A percentile compares a stretch with the other conserved stretches of the same genome.
Evolutionary conservation across 805 yeast species (phyloP).

Genomic region (Schizosaccharomyces japonicus): DNA sequence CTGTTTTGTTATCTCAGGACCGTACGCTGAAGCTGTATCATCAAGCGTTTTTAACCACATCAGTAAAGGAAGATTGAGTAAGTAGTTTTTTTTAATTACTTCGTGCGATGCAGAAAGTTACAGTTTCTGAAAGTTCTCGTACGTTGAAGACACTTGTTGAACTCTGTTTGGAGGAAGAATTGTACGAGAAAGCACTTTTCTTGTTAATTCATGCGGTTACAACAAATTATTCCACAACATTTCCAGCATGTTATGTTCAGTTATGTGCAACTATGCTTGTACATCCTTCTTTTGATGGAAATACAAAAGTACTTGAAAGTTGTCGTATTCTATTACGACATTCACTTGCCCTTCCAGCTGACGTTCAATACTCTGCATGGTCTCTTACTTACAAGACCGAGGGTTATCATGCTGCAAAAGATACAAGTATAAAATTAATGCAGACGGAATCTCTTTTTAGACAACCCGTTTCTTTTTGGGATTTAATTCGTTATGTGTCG

Average conservation of each 20-base stretch:
- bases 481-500: not conserved
- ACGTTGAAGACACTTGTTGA: not conserved
- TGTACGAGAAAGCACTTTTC: not conserved
- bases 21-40: too few species aligned
- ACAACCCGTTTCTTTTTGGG: not conserved
- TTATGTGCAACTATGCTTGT: not conserved
- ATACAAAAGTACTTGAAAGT: not conserved
- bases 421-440: not conserved
- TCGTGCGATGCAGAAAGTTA: too few species aligned
- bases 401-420: not conserved
- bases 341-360: not conserved
- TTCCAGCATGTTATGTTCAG: conserved; percentile 1
- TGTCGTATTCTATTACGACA: not conserved
- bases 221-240: not conserved
- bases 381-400: not conserved
- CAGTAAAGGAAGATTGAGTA: too few species aligned
- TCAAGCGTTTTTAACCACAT: too few species aligned
- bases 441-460: not conserved
- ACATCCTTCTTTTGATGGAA: not conserved
- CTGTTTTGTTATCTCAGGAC: too few species aligned
- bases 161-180: conserved; percentile 1
- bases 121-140: too few species aligned
- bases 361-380: not conserved
- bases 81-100: too few species aligned
- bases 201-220: not conserved